Evolutionary conservation across 2,329 filamentous ascomycete species (phyloP), one percentile per base, ranked within the genome.

Genomic region (Thielaviopsis ethacetica): DNA sequence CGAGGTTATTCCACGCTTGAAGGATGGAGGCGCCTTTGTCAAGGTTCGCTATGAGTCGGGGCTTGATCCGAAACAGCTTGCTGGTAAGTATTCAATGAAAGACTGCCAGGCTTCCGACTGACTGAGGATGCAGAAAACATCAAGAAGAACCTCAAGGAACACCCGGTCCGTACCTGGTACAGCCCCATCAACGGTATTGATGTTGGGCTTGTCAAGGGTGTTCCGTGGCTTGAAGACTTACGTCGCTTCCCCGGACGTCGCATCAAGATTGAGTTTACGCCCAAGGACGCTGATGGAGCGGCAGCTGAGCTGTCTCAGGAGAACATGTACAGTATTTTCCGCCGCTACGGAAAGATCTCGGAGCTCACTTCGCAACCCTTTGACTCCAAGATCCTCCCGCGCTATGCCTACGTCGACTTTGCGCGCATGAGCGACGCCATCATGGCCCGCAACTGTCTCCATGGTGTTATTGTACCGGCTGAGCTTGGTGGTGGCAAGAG

Each of bases 161-260:
- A 84, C 17, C 85, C 85, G 0, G 80, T 95, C 44, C 88, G 83
- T 62, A 91, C 91, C 2, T 95, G 91, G 87, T 96, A 93, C 74
- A 94, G 85, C 64, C 90, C 90, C 0, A 84, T 95, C 63, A 77
- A 81, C 22, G 73, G 78, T 15, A 84, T 95, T 59, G 79, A 81
- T 54, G 82, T 83, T 3, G 82, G 83, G 24, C 73, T 90, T 6
- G 93, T 98, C 2, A 77, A 82, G 59, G 93, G 93, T 10, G 82
- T 84, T 22, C 93, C 93, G 0, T 98, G 93, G 93, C 79, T 97
- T 2, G 93, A 97, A 67, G 93, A 98, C 68, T 73, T 98, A 27
- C 86, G 89, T 64, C 81, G 90, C 6, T 83, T 90, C 56, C 93
- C 93, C 0, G 88, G 84, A 60, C 76, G 76, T 49, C 78, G 87